Percentiles rank a stretch among this genome's conserved stretches.
These are phyloP conservation scores for Candida sakaeoensis DNA, from an alignment of 805 yeast genomes.

Conservation along the genomic window DNA sequence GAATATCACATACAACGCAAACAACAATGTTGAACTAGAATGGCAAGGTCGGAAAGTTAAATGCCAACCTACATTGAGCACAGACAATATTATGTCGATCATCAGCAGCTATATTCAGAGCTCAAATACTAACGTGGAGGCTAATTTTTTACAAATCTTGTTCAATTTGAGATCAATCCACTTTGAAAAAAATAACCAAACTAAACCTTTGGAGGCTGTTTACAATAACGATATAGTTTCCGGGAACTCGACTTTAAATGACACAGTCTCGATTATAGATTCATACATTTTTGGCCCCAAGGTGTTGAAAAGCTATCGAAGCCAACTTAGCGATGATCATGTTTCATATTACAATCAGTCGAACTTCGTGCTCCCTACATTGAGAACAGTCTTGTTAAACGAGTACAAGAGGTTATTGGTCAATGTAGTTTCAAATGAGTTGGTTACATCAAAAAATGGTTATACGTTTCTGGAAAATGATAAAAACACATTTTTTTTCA, in stretches of 20 bases:
- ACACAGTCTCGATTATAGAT: conserved; percentile 17
- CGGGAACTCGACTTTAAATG: conserved; percentile 31
- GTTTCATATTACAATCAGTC: conserved; percentile 20
- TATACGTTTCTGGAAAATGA: conserved; percentile 25
- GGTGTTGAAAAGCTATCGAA: conserved; percentile 15
- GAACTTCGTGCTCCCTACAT: conserved; percentile 22
- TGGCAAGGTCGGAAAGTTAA: conserved; percentile 26
- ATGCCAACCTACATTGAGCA: conserved; percentile 29
- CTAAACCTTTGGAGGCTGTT: conserved; percentile 1
- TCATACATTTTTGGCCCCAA: conserved; percentile 25
- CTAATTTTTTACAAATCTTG: conserved; percentile 29
- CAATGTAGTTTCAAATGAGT: conserved; percentile 20
- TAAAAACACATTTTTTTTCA: conserved; percentile 11
- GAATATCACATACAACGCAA: conserved; percentile 18
- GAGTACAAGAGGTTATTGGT: conserved; percentile 27
- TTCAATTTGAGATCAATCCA: conserved; percentile 11
- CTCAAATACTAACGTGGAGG: conserved; percentile 33
- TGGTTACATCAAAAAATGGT: conserved; percentile 13
- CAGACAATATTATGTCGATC: conserved; percentile 18
- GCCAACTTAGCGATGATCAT: background rate
- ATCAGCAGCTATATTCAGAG: conserved; percentile 16
- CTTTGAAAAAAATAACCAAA: conserved; percentile 7
- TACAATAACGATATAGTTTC: conserved; percentile 1
- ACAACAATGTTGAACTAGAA: conserved; percentile 11
- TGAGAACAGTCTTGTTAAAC: conserved; percentile 21